Percentiles rank a stretch among this genome's conserved stretches.
Evolutionary conservation across 208 protist genomes (phyloP).

Genomic region (Wallacemonas sp.): DNA sequence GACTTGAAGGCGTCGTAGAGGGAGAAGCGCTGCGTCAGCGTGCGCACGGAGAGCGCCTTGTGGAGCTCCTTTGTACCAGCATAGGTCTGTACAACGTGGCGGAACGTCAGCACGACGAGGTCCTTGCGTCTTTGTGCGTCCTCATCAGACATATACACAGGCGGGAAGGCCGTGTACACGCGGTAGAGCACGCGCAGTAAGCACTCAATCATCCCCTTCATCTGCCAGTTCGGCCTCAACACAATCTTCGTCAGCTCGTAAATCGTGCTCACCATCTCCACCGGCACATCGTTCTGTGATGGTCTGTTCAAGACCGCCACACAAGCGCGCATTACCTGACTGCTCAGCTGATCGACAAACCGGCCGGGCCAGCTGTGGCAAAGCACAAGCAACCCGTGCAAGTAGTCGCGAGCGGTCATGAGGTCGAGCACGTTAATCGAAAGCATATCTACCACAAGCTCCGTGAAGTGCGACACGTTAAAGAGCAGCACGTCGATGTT

Average conservation of each 20-base stretch:
- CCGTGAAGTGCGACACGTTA: slow-evolving; percentile 78
- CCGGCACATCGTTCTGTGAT: slow-evolving; percentile 48
- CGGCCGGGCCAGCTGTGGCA: slow-evolving; percentile 54
- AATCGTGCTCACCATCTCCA: slow-evolving; percentile 55
- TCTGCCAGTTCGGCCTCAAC: slow-evolving; percentile 53
- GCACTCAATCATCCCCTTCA: slow-evolving; percentile 74
- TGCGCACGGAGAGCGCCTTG: slow-evolving; percentile 66
- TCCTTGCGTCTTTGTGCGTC: slow-evolving; percentile 44
- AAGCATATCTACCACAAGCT: slow-evolving; percentile 78
- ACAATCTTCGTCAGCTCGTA: slow-evolving; percentile 53
- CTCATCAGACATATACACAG: slow-evolving; percentile 56
- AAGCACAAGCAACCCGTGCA: slow-evolving; percentile 53
- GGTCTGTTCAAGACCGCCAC: slow-evolving; percentile 74
- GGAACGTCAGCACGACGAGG: slow-evolving; percentile 59
- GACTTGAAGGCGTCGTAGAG: slow-evolving; percentile 71
- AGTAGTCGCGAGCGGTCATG: slow-evolving; percentile 50
- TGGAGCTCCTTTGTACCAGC: slow-evolving; percentile 59
- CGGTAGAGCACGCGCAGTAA: slow-evolving; percentile 67
- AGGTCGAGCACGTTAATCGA: slow-evolving; percentile 85
- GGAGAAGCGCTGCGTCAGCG: slow-evolving; percentile 72
- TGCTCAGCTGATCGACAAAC: slow-evolving; percentile 62
- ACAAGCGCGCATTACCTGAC: slow-evolving; percentile 71
- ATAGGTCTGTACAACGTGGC: slow-evolving; percentile 64
- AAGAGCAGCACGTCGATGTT: slow-evolving; percentile 66
- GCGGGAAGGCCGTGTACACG: slow-evolving; percentile 60